Conservation (phyloP, 441 rosid species). For the Sinapis alba region DNA sequence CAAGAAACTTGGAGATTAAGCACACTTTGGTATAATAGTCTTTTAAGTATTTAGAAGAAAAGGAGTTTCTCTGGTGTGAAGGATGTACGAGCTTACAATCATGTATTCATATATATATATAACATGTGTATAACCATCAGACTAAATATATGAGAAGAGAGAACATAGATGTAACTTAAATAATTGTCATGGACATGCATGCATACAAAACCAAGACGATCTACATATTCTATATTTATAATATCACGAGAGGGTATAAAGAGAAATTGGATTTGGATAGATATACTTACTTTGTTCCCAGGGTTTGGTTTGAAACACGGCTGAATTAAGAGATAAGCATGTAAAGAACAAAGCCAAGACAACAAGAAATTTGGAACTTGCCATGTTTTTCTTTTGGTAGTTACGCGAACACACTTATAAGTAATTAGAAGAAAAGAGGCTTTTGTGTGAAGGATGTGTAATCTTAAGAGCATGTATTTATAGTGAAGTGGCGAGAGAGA, state of each 20-base stretch:
- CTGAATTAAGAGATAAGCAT: not conserved
- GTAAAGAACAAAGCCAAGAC: conserved; percentile 13
- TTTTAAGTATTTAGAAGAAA: not conserved
- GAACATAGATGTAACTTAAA: not conserved
- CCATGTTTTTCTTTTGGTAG: conserved; percentile 1
- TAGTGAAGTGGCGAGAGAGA: conserved; percentile 6
- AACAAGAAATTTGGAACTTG: conserved; percentile 12
- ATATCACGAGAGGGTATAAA: not conserved
- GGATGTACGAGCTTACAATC: not conserved
- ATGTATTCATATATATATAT: conserved; percentile 6
- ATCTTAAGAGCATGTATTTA: conserved; percentile 5
- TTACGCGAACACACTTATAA: not conserved
- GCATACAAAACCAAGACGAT: not conserved
- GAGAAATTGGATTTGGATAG: not conserved
- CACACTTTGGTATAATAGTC: not conserved
- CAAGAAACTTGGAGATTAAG: not conserved
- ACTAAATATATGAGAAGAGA: not conserved
- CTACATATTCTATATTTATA: not conserved
- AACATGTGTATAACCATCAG: not conserved
- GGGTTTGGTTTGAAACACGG: not conserved
- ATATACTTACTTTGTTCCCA: conserved; percentile 10
- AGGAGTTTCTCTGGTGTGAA: conserved; percentile 1
- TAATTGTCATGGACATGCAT: not conserved
- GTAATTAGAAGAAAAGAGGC: not conserved
- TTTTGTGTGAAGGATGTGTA: not conserved